Evolutionary conservation across 441 rosid species (phyloP).

Genomic region (Gossypium schwendimanii): DNA sequence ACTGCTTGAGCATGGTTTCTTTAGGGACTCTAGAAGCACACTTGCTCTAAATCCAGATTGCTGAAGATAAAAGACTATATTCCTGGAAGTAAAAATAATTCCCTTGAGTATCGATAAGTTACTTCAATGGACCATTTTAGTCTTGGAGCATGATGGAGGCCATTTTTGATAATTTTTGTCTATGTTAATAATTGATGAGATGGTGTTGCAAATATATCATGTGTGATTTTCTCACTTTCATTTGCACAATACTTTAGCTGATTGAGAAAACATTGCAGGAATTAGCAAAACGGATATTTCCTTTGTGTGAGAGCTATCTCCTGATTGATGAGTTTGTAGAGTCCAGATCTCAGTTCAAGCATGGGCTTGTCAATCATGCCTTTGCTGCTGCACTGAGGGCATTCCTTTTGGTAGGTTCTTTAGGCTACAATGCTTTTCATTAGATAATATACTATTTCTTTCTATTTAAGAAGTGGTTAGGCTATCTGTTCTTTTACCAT

Average conservation of each 20-base stretch:
- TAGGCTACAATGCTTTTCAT: conserved; percentile 25
- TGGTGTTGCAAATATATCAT: background rate
- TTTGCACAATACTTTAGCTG: conserved; percentile 20
- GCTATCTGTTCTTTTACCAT: background rate
- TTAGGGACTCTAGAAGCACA: background rate
- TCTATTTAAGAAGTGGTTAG: background rate
- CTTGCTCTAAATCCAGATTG: background rate
- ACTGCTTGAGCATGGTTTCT: background rate
- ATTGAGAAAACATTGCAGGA: conserved; percentile 50
- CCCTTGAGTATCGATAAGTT: background rate
- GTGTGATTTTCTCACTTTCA: background rate
- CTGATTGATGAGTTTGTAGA: conserved; percentile 86
- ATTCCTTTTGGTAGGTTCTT: conserved; percentile 74
- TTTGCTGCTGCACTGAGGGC: conserved; percentile 91
- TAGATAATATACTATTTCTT: conserved; percentile 5
- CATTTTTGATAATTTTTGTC: background rate
- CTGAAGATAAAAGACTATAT: background rate
- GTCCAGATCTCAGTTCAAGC: conserved; percentile 88
- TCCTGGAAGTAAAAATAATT: background rate
- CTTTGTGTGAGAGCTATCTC: conserved; percentile 76
- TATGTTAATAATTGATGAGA: background rate
- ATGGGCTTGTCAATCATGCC: conserved; percentile 91
- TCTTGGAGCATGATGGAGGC: background rate
- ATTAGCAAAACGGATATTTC: conserved; percentile 72
- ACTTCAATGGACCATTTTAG: background rate